Percentiles rank a stretch among this genome's conserved stretches.
phyloP scores from a whole-genome alignment of 2,329 filamentous ascomycete genomes.

The Xylariomycetidae sp. region DNA sequence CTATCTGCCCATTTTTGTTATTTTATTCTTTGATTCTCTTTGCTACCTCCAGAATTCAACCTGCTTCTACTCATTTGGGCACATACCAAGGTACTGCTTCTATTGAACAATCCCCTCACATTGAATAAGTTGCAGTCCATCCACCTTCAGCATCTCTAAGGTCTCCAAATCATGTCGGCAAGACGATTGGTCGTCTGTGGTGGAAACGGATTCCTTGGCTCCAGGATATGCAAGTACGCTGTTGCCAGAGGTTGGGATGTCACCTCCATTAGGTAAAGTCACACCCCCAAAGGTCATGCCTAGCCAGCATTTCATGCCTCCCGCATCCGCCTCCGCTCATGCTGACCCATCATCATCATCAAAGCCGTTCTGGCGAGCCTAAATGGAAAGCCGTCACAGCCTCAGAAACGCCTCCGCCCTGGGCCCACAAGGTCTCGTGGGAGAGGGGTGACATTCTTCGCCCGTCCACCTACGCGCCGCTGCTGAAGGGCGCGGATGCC shows the following conservation, averaged over 20 bases:
- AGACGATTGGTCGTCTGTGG: conserved; percentile 89
- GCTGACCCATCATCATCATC: conserved; percentile 12
- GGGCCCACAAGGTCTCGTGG: conserved; percentile 83
- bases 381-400: conserved; percentile 78
- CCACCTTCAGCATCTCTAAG: conserved; percentile 1
- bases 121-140: too few relatives aligned
- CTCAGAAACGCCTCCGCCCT: conserved; percentile 64
- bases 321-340: conserved; percentile 1
- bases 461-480: conserved; percentile 71
- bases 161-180: conserved; percentile 43
- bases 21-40: too few relatives aligned
- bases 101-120: conserved; percentile 1
- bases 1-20: too few relatives aligned
- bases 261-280: conserved; percentile 83
- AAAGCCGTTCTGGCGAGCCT: conserved; percentile 84
- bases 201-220: conserved; percentile 87
- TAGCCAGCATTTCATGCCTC: neutral
- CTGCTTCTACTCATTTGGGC: too few relatives aligned
- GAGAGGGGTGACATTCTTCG: conserved; percentile 82
- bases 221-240: conserved; percentile 85
- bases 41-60: conserved; percentile 1
- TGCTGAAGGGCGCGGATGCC: conserved; percentile 72
- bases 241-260: conserved; percentile 85
- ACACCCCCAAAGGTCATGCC: too few relatives aligned
- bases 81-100: neutral